Conservation (phyloP, 2,329 filamentous ascomycete species). For the Paecilomyces niveus region DNA sequence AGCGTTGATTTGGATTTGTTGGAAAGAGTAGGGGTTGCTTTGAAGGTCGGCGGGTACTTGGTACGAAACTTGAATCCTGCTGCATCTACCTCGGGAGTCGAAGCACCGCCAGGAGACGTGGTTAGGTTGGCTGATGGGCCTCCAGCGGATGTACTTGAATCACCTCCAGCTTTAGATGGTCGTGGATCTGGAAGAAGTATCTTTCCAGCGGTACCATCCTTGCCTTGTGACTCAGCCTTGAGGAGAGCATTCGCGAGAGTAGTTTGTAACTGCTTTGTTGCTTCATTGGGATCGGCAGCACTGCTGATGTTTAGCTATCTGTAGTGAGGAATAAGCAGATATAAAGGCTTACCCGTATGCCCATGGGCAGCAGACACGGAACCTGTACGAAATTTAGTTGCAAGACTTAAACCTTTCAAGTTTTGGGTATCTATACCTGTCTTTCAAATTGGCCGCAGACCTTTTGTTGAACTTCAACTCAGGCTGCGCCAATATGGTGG, state of each 20-base stretch:
- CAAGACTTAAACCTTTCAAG: constrained; percentile 16
- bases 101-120: constrained; percentile 12
- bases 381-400: constrained; percentile 23
- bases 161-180: constrained; percentile 10
- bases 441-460: constrained; percentile 58
- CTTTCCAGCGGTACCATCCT: constrained; percentile 15
- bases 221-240: constrained; percentile 21
- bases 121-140: constrained; percentile 10
- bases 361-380: constrained; percentile 49
- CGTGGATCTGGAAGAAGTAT: constrained; percentile 19
- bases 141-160: constrained; percentile 3
- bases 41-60: constrained; percentile 12
- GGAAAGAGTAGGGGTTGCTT: constrained; percentile 21
- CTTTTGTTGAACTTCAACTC: constrained; percentile 52
- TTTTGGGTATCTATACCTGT: constrained; percentile 36
- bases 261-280: constrained; percentile 28
- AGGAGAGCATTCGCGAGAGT: constrained; percentile 26
- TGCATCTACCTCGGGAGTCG: constrained; percentile 9
- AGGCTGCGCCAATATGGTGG: constrained; percentile 51
- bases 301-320: constrained; percentile 8
- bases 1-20: constrained; percentile 25
- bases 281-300: constrained; percentile 29
- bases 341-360: constrained; percentile 28
- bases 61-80: constrained; percentile 6
- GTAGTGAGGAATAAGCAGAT: not conserved